Evolutionary conservation across 2,329 filamentous ascomycete species (phyloP).

Genomic region (Fusarium sp.): DNA sequence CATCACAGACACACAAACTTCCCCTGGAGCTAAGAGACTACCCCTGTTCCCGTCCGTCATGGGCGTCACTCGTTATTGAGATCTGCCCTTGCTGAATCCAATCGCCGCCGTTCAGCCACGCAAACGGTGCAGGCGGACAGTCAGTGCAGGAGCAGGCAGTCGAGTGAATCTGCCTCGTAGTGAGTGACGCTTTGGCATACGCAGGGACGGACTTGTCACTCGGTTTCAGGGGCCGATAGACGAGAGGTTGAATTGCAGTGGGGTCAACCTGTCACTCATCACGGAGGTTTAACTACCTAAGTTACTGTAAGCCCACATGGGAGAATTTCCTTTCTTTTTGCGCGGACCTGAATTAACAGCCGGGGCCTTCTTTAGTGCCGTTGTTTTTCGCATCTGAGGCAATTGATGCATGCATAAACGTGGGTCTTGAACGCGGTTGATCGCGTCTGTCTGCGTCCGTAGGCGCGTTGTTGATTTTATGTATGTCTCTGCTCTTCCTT

Average conservation of each 20-base stretch:
- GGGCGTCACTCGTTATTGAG: conserved; percentile 23
- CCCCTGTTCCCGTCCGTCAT: neutral
- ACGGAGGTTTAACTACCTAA: neutral
- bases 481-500: neutral
- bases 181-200: neutral
- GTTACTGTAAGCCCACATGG: neutral
- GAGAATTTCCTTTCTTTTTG: neutral
- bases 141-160: no score
- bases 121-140: neutral
- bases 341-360: neutral
- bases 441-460: neutral
- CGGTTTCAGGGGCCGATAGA: conserved; percentile 2
- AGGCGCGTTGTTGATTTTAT: neutral
- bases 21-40: neutral
- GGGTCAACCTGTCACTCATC: neutral
- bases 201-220: conserved; percentile 14
- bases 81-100: conserved; percentile 27
- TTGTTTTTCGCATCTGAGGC: neutral
- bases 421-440: neutral
- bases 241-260: neutral
- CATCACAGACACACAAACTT: neutral
- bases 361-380: neutral
- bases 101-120: conserved; percentile 2
- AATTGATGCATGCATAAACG: neutral
- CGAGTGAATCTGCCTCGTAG: conserved; percentile 10